These are phyloP conservation scores for Wickerhamiella nectarea DNA, from an alignment of 805 yeast genomes.

Conservation along the genomic window DNA sequence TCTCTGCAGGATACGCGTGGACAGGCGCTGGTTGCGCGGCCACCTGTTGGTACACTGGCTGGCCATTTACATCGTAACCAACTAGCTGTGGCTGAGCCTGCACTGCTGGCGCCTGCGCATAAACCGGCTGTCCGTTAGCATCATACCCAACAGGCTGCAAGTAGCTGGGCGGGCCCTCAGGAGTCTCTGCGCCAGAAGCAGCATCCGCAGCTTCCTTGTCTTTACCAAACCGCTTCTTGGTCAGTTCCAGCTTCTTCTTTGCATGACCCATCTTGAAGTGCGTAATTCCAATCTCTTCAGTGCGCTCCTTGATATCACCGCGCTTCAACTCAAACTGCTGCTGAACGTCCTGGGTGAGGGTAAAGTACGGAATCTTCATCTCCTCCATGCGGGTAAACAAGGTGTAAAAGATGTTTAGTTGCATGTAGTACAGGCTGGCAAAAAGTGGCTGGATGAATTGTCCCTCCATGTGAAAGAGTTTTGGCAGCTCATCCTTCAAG, in stretches of 20 bases:
- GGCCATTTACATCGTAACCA: slow-evolving; percentile 19
- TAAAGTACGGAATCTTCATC: slow-evolving; percentile 93
- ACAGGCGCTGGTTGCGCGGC: too few relatives aligned
- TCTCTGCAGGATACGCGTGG: slow-evolving; percentile 20
- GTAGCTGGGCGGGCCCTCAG: slow-evolving; percentile 18
- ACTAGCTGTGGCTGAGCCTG: slow-evolving; percentile 17
- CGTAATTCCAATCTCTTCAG: slow-evolving; percentile 81
- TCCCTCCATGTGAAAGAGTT: slow-evolving; percentile 74
- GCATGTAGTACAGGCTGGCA: slow-evolving; percentile 93
- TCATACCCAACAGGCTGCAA: slow-evolving; percentile 24
- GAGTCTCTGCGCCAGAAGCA: slow-evolving; percentile 27
- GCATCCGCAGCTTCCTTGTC: slow-evolving; percentile 28
- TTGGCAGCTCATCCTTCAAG: slow-evolving; percentile 81
- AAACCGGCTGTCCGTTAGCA: slow-evolving; percentile 22
- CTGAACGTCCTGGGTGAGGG: slow-evolving; percentile 66
- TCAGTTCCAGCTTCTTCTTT: slow-evolving; percentile 66
- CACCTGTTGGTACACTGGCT: slow-evolving; percentile 14
- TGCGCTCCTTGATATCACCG: slow-evolving; percentile 79
- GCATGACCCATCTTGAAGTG: slow-evolving; percentile 86
- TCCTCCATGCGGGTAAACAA: slow-evolving; percentile 84
- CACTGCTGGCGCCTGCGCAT: too few relatives aligned
- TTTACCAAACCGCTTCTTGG: slow-evolving; percentile 49
- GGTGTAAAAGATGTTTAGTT: slow-evolving; percentile 89
- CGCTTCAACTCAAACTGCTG: slow-evolving; percentile 69
- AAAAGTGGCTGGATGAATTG: slow-evolving; percentile 88